phyloP scores from a whole-genome alignment of 345 rosid species.

The Salix arbutifolia region DNA sequence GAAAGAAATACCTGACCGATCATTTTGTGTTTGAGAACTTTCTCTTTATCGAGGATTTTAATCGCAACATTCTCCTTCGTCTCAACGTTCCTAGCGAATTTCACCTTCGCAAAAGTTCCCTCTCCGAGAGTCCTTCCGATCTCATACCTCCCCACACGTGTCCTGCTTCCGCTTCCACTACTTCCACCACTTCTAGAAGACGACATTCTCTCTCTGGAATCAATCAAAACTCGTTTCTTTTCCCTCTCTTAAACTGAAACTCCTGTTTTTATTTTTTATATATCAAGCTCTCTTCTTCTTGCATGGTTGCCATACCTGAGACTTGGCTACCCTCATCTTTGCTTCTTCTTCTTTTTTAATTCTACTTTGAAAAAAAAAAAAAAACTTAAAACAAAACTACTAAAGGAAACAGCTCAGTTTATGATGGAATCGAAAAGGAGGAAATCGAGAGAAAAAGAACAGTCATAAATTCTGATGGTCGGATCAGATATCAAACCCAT shows the following conservation, averaged over 20 bases:
- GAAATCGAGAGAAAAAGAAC: background rate
- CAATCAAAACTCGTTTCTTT: background rate
- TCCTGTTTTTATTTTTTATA: background rate
- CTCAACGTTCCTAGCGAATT: conserved; percentile 72
- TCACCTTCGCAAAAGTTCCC: conserved; percentile 97
- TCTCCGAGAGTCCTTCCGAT: conserved; percentile 88
- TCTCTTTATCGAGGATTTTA: conserved; percentile 92
- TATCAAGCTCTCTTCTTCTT: conserved; percentile 88
- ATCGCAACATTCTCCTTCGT: conserved; percentile 81
- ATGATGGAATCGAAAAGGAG: background rate
- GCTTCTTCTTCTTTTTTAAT: background rate
- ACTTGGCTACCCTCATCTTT: conserved; percentile 74
- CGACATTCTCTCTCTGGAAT: conserved; percentile 32
- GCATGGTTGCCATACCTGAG: conserved; percentile 99
- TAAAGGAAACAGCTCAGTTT: background rate
- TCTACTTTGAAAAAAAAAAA: too few species aligned
- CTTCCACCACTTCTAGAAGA: conserved; percentile 26
- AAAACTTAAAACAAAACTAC: background rate
- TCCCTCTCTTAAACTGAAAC: background rate
- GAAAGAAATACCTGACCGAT: conserved; percentile 66
- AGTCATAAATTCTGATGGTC: background rate
- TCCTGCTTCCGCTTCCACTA: conserved; percentile 36
- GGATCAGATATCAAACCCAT: conserved; percentile 16
- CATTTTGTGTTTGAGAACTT: conserved; percentile 83
- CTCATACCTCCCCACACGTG: conserved; percentile 98